phyloP scores from a whole-genome alignment of 495 filamentous ascomycete species.

The Thermothielavioides terrestris region DNA sequence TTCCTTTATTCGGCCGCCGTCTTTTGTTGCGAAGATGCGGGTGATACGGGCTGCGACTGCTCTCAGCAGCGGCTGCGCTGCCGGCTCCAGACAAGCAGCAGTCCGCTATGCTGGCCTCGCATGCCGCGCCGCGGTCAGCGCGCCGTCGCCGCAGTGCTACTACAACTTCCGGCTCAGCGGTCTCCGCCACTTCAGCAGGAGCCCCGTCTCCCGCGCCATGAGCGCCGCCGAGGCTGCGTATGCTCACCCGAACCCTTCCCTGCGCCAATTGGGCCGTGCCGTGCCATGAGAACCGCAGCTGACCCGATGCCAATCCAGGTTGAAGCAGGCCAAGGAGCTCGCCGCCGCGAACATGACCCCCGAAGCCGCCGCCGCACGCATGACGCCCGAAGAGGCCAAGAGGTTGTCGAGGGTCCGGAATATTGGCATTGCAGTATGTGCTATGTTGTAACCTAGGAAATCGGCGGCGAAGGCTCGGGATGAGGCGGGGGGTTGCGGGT shows the following conservation, averaged over 20 bases:
- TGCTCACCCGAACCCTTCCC: neutral
- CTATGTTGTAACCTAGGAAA: neutral
- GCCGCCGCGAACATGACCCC: conserved; percentile 36
- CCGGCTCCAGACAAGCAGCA: conserved; percentile 24
- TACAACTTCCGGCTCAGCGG: conserved; percentile 12
- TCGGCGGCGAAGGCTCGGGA: too few species aligned
- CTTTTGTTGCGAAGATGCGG: conserved; percentile 35
- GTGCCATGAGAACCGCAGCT: too few species aligned
- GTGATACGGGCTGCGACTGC: conserved; percentile 35
- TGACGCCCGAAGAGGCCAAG: conserved; percentile 66
- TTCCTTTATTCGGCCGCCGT: conserved; percentile 17
- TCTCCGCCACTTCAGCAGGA: conserved; percentile 26
- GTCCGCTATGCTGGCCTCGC: conserved; percentile 26
- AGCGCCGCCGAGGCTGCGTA: conserved; percentile 32
- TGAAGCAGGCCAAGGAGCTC: conserved; percentile 37
- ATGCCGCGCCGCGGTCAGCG: conserved; percentile 12
- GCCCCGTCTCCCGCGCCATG: conserved; percentile 11
- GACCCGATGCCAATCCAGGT: conserved; percentile 15
- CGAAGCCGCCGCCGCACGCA: conserved; percentile 44
- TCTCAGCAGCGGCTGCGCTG: conserved; percentile 32
- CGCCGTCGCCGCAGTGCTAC: conserved; percentile 7
- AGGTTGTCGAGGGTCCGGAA: conserved; percentile 78
- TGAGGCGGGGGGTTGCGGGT: too few species aligned
- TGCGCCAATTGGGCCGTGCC: neutral
- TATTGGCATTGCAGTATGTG: conserved; percentile 90